Evolutionary conservation across 1,284 basidiomycete species (phyloP), one percentile per base, ranked within the genome.

Genomic region (Cutaneotrichosporon cyanovorans): DNA sequence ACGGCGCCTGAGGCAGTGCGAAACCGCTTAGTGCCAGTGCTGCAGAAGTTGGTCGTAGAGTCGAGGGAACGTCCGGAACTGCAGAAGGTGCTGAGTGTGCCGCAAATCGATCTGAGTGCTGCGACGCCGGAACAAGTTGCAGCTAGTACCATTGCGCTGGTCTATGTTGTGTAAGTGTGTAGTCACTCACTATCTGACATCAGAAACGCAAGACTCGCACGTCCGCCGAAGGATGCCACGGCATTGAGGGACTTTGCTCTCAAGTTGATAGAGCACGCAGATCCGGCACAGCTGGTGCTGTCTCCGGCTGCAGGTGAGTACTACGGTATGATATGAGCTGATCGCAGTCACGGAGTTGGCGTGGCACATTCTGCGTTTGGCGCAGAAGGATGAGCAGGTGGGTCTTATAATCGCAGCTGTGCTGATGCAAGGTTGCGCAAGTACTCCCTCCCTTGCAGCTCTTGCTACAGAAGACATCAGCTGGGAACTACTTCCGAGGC

Each of bases 161-260:
- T 62, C 15, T 66, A 57, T 45, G 46, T 62, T 6, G 14, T 66
- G 67, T 69, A 34, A 53, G 66, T n/a, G 37, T n/a, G n/a, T n/a
- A n/a, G n/a, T n/a, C n/a, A 20, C 33, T 48, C n/a, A 6, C 23
- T 12, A 15, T 4, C 35, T 37, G 35, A 44, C 35, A 8, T 7
- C 46, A 53, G 51, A 4, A 37, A 43, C 9, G 38, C 47, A 8
- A 43, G 46, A 30, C 21, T 49, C 20, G 33, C 33, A 3, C 42
- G 34, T 4, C 23, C 15, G 12, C 12, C 15, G 8, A 36, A 36
- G 19, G 23, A 12, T 16, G 22, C 41, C 11, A 37, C 37, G 1
- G 45, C 48, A 4, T 16, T 52, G 5, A 46, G 58, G 3, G 33
- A 47, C 1, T 48, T 54, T 28, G 48, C 57, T 3, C 32, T 42